Evolutionary conservation across 129 eudicot species (phyloP), one percentile per base, ranked within the genome.

Genomic region (Erigeron canadensis): DNA sequence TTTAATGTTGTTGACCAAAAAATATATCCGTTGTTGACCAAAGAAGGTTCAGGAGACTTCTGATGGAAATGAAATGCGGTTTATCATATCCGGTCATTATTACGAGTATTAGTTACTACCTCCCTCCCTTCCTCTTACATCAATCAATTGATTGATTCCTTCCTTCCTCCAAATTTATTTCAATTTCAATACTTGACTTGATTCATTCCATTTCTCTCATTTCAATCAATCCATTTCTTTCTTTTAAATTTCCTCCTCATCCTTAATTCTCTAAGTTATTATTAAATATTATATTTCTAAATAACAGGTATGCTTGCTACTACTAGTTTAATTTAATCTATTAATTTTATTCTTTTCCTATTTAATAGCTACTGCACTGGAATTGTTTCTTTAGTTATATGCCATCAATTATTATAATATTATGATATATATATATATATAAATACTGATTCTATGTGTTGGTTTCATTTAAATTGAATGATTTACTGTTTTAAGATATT

Each of bases 41-140:
- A 62, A 47, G 77, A 73, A 73, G 77, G 70, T 73, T 46, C 62
- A 73, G 37, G 77, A 73, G 46, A 62, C 62, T 62, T 73, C 70
- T 28, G 34, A 28, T 28, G 3, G 34, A 28, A 28, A 28, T 28
- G 34, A 2, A 1, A 28, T 28, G 0, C 3, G 3, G 3, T 28
- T 28, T 0, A 28, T 28, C 3, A 28, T 28, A 28, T 28, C 34
- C 1, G 34, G 34, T 28, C 3, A 28, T 28, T 28, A 28, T 28
- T 28, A n/a, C n/a, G n/a, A n/a, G n/a, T n/a, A n/a, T n/a, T n/a
- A n/a, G n/a, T n/a, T n/a, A 28, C 34, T 28, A 28, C 34, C 48
- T 44, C 48, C 4, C 2, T 10, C 28, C 28, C 46, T 22, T n/a
- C n/a, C n/a, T n/a, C n/a, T n/a, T n/a, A 15, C 28, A 23, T 15